Percentiles rank a stretch among this genome's conserved stretches.
These are phyloP conservation scores for Gloeostereum incarnatum DNA, from an alignment of 768 basidiomycete species.

Conservation along the genomic window DNA sequence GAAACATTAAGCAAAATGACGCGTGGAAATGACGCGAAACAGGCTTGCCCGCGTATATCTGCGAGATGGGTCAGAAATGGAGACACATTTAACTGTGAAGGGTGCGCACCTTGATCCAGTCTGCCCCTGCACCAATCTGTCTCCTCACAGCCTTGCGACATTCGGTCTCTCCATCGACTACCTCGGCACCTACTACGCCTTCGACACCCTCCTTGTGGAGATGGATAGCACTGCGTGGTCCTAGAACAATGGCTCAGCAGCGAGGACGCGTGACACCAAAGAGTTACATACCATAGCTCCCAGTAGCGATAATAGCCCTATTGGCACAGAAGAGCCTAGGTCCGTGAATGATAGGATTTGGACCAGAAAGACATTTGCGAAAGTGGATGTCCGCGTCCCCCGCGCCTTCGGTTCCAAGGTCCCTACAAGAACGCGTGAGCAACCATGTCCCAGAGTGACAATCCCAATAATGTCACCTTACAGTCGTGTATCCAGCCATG, in stretches of 20 bases:
- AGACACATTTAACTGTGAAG: not conserved
- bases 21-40: slow-evolving; percentile 8
- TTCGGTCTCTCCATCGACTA: slow-evolving; percentile 46
- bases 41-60: slow-evolving; percentile 45
- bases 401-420: slow-evolving; percentile 63
- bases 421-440: slow-evolving; percentile 22
- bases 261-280: slow-evolving; percentile 2
- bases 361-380: slow-evolving; percentile 42
- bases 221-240: slow-evolving; percentile 40
- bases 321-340: slow-evolving; percentile 56
- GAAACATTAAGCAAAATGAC: slow-evolving; percentile 4
- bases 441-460: not conserved
- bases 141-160: slow-evolving; percentile 46
- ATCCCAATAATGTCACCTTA: slow-evolving; percentile 28
- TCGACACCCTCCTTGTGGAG: slow-evolving; percentile 43
- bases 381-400: slow-evolving; percentile 51
- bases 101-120: slow-evolving; percentile 52
- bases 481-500: slow-evolving; percentile 55
- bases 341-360: slow-evolving; percentile 41
- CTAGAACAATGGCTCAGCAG: slow-evolving; percentile 18
- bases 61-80: not conserved
- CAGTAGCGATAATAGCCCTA: slow-evolving; percentile 50
- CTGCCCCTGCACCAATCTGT: slow-evolving; percentile 57
- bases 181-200: slow-evolving; percentile 46
- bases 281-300: slow-evolving; percentile 41